Conservation (phyloP, 495 filamentous ascomycete species). For the Tuber aestivum region DNA sequence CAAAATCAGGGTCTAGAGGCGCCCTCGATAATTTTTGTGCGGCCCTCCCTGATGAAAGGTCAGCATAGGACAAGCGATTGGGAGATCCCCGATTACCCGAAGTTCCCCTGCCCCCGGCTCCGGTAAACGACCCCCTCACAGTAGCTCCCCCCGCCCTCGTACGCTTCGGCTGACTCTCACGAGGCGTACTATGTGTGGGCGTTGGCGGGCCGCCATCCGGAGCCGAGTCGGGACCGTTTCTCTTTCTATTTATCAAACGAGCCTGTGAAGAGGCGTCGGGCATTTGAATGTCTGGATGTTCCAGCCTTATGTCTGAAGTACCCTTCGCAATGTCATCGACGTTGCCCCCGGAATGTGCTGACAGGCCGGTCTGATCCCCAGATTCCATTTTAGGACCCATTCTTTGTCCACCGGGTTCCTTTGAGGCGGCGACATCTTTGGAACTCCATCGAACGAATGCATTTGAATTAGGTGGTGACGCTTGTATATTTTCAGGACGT, state of each 20-base stretch:
- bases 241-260: constrained; percentile 29
- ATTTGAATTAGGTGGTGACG: constrained; percentile 1
- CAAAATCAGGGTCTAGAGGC: constrained; percentile 28
- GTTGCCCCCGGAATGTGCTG: neutral
- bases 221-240: constrained; percentile 23
- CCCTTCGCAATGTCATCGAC: constrained; percentile 1
- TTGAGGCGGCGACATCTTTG: neutral
- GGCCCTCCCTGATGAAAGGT: neutral
- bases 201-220: neutral
- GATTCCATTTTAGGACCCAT: neutral
- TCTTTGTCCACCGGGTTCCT: neutral
- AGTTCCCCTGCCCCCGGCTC: neutral
- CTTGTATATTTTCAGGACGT: neutral
- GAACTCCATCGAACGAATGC: neutral
- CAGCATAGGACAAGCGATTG: neutral
- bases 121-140: neutral
- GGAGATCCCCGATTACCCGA: neutral
- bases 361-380: neutral
- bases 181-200: neutral
- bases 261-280: constrained; percentile 10
- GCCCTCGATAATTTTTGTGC: neutral
- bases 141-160: neutral
- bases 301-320: constrained; percentile 24
- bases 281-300: constrained; percentile 23
- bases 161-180: neutral